Percentiles rank a stretch among this genome's conserved stretches.
These are phyloP conservation scores for Plasmodiophora brassicae DNA, from an alignment of 208 protist species.

Conservation along the genomic window DNA sequence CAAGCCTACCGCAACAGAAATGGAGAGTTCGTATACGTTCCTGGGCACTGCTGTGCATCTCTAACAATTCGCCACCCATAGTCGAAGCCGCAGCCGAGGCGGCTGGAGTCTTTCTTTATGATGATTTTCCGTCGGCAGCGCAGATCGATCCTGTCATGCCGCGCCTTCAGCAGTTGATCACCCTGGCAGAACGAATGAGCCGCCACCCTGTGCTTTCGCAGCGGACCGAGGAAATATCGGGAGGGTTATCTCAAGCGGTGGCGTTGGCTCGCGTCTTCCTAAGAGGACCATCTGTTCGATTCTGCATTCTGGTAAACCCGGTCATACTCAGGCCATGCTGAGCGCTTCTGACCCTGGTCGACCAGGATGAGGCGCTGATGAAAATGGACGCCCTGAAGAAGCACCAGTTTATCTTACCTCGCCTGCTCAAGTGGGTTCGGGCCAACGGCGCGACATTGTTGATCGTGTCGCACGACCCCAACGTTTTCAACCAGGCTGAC, in stretches of 20 bases:
- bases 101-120: neutral
- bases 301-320: neutral
- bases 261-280: neutral
- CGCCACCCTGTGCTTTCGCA: neutral
- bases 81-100: neutral
- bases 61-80: neutral
- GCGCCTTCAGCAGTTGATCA: neutral
- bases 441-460: neutral
- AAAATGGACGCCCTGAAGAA: neutral
- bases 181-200: neutral
- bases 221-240: neutral
- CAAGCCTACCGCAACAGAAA: neutral
- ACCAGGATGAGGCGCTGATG: neutral
- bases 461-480: neutral
- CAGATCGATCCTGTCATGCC: neutral
- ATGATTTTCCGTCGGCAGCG: neutral
- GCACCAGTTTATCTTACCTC: neutral
- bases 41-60: neutral
- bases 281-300: neutral
- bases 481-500: conserved; percentile 13
- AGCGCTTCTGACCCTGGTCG: too few relatives aligned
- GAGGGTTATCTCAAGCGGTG: neutral
- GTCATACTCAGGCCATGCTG: too few relatives aligned
- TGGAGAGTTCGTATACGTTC: neutral
- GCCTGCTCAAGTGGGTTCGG: neutral